Base-by-base conservation (phyloP, 1,284 basidiomycete genomes). In the Sporisorium graminicola region DNA sequence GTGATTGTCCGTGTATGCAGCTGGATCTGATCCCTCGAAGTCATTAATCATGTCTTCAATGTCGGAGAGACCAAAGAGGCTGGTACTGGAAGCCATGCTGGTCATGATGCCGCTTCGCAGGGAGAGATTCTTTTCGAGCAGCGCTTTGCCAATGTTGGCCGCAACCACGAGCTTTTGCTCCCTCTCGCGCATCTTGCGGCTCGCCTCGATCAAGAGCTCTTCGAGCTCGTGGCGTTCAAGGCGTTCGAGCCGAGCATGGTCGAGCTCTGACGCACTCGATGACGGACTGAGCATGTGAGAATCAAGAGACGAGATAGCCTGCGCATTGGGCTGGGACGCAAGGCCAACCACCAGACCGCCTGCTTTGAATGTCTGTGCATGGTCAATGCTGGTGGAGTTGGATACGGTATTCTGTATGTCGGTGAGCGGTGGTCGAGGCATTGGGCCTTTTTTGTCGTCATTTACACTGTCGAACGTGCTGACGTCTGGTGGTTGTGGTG, bases 121-220 rank as follows among this genome's bases (percentile, higher is more conserved):
- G 10, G 71, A 74, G 3, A 79, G 64, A 29, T 82, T 82, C 72
- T 82, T 82, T 29, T 82, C 78, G n/a, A 82, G 60, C 20, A 82
- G 69, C 2, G 79, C 78, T 44, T 82, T 75, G 51, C 81, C 81
- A 27, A 82, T 81, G 43, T 76, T 76, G 29, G 81, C 81, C 10
- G 81, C 80, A 26, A 82, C 70, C 31, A 77, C 73, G 29, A 82
- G 69, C 50, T 82, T 81, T 18, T 74, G 56, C 44, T 82, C 81
- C 14, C 81, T 60, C 42, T 80, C 80, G 26, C 70, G 74, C 53
- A 82, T 79, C 44, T 80, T 75, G n/a, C 67, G 73, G 55, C 74
- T 70, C 0, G 81, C 79, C 37, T 82, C 57, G 53, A 82, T 65
- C 22, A 82, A 56, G 18, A 82, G 61, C 9, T 61, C 47, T 37